These are phyloP conservation scores for Plicaturopsis crispa DNA, from an alignment of 768 basidiomycete species.

Conservation along the genomic window DNA sequence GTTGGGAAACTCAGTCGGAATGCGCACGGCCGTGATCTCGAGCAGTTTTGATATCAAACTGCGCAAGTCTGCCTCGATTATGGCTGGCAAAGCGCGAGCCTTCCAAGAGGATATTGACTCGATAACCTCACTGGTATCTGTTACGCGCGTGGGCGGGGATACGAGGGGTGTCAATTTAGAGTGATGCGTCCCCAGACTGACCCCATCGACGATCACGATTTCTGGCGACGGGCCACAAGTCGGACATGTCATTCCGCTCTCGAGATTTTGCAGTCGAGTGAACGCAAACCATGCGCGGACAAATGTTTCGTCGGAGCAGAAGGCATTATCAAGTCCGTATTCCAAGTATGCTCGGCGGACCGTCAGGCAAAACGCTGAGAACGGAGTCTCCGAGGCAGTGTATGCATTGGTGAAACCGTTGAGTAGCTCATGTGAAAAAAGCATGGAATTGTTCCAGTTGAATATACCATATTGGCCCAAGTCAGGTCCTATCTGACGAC, in stretches of 20 bases:
- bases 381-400: conserved; percentile 11
- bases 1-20: no score
- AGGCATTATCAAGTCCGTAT: neutral
- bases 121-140: no score
- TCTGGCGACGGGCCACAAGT: conserved; percentile 8
- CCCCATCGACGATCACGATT: conserved; percentile 11
- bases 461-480: conserved; percentile 5
- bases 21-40: no score
- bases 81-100: no score
- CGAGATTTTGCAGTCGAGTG: conserved; percentile 8
- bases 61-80: no score
- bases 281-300: conserved; percentile 10
- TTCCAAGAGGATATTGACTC: no score
- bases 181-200: no score
- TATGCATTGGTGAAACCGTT: conserved; percentile 10
- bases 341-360: conserved; percentile 7
- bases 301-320: conserved; percentile 11
- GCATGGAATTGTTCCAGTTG: conserved; percentile 11
- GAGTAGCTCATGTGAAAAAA: conserved; percentile 13
- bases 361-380: conserved; percentile 8
- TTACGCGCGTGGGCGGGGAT: no score
- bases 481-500: conserved; percentile 9
- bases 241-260: conserved; percentile 6
- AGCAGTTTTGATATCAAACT: no score
- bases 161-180: no score